phyloP scores from a whole-genome alignment of 345 rosid species.

The Anastatica hierochuntica region DNA sequence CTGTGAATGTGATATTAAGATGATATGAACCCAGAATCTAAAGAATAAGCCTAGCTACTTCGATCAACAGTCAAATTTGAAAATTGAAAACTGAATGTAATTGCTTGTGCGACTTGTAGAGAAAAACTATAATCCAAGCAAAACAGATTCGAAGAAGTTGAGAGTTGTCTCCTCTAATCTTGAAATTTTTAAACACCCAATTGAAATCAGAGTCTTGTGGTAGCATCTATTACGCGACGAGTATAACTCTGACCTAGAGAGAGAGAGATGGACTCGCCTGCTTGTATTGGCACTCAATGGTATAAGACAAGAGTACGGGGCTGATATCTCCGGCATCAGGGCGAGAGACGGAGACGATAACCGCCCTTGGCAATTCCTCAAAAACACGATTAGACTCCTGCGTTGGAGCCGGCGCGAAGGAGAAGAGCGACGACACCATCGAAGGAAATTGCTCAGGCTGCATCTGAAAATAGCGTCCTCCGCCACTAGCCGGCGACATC shows the following conservation, averaged over 20 bases:
- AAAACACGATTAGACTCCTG: conserved; percentile 61
- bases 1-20: too few species aligned
- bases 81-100: too few species aligned
- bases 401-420: conserved; percentile 39
- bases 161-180: too few species aligned
- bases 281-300: conserved; percentile 76
- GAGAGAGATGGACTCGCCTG: conserved; percentile 39
- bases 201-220: background rate
- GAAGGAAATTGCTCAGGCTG: conserved; percentile 51
- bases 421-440: conserved; percentile 42
- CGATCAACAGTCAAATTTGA: background rate
- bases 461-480: conserved; percentile 65
- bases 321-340: conserved; percentile 91
- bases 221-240: too few species aligned
- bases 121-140: too few species aligned
- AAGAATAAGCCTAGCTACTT: background rate
- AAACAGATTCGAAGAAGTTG: background rate
- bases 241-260: background rate
- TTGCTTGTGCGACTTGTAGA: too few species aligned
- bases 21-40: too few species aligned
- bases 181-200: background rate
- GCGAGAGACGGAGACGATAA: conserved; percentile 66
- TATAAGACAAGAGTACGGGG: conserved; percentile 71
- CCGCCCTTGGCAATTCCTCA: conserved; percentile 76
- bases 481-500: conserved; percentile 35